These are phyloP conservation scores for Coemansia sp. DNA, from an alignment of 192 early-diverging fungal species.

Conservation along the genomic window DNA sequence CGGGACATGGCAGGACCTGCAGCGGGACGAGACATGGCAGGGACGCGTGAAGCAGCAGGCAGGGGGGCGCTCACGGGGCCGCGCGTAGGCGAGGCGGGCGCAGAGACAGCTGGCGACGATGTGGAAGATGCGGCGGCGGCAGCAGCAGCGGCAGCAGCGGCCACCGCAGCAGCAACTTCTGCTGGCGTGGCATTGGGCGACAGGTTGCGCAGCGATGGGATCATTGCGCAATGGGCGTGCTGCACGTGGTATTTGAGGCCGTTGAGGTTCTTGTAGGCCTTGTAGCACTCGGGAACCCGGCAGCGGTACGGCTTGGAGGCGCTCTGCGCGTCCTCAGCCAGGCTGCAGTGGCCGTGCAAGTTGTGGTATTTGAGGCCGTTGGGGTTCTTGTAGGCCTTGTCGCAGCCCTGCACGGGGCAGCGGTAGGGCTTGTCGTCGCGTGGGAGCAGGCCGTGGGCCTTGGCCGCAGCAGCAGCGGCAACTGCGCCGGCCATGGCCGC, in stretches of 20 bases:
- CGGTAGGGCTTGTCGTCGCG: constrained; percentile 84
- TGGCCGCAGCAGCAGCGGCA: constrained; percentile 41
- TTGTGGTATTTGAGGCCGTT: constrained; percentile 99
- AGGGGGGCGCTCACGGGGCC: constrained; percentile 5
- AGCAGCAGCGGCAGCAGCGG: constrained; percentile 56
- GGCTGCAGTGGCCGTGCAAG: constrained; percentile 85
- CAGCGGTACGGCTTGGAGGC: constrained; percentile 73
- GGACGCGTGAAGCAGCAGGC: constrained; percentile 1
- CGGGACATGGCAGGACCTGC: not conserved
- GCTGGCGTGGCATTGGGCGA: constrained; percentile 56
- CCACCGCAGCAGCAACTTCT: constrained; percentile 61
- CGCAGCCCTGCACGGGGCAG: constrained; percentile 82
- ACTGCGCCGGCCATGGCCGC: constrained; percentile 54
- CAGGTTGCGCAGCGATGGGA: constrained; percentile 44
- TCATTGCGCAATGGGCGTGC: constrained; percentile 74
- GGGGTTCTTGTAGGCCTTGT: constrained; percentile 97
- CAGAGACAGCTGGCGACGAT: constrained; percentile 19
- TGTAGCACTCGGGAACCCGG: constrained; percentile 78
- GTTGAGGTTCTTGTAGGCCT: constrained; percentile 95
- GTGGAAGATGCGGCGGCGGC: constrained; percentile 28
- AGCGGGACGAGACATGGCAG: not conserved
- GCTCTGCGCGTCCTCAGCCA: constrained; percentile 59
- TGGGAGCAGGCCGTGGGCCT: constrained; percentile 45
- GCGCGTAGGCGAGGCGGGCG: constrained; percentile 13
- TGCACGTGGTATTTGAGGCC: constrained; percentile 95